A percentile compares a stretch with the other conserved stretches of the same genome.
Conservation (phyloP, 1,284 basidiomycete species). For the Psilocybe mexicana region DNA sequence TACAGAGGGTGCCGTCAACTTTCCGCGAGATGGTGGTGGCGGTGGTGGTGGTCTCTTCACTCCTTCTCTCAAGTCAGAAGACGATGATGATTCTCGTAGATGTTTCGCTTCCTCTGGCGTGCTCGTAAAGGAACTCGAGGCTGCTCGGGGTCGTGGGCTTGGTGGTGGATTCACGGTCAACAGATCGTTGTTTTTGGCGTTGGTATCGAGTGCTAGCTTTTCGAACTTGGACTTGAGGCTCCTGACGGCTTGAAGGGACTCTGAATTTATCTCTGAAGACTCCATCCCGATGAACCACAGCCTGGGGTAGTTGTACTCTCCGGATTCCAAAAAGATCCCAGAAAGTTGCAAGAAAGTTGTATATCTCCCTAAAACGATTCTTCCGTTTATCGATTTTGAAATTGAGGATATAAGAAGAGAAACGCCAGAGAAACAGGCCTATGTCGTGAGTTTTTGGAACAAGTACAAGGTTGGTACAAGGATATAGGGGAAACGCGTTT, state of each 20-base stretch:
- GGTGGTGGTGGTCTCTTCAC: constrained; percentile 57
- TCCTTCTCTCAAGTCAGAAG: constrained; percentile 48
- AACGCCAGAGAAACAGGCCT: not conserved
- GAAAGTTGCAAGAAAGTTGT: too few species aligned
- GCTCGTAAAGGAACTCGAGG: constrained; percentile 34
- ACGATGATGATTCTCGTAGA: constrained; percentile 49
- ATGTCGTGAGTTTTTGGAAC: not conserved
- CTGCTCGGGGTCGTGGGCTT: constrained; percentile 41
- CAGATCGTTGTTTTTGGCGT: constrained; percentile 16
- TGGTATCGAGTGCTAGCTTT: constrained; percentile 43
- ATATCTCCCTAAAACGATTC: too few species aligned
- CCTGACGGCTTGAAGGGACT: constrained; percentile 59
- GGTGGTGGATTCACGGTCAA: constrained; percentile 28
- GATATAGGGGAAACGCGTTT: not conserved
- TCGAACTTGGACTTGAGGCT: constrained; percentile 71
- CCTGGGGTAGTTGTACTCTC: not conserved
- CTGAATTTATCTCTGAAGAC: constrained; percentile 45
- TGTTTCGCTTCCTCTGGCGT: constrained; percentile 25
- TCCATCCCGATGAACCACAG: constrained; percentile 11
- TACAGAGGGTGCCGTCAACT: constrained; percentile 29
- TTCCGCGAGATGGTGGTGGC: constrained; percentile 51
- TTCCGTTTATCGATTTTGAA: too few species aligned
- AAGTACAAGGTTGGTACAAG: not conserved
- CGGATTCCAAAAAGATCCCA: not conserved
- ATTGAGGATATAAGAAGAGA: too few species aligned